Evolutionary conservation across 2,329 filamentous ascomycete genomes (phyloP).

Genomic region (Phyllosticta paracitricarpa): DNA sequence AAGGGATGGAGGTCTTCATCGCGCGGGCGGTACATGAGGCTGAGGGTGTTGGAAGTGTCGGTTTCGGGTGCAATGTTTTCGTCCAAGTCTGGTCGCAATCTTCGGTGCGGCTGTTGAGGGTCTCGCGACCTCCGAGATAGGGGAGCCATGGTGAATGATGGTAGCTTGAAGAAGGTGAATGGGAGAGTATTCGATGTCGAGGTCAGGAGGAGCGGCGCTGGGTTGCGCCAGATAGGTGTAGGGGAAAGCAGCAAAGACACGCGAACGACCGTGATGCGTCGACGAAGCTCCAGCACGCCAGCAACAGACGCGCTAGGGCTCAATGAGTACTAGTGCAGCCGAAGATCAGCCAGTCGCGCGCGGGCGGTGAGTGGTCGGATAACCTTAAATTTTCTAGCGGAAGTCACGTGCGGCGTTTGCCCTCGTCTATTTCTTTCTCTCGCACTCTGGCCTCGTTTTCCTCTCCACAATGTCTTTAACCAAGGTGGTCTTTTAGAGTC

Average conservation of each 20-base stretch:
- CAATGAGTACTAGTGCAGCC: neutral
- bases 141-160: constrained; percentile 18
- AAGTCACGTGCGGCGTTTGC: too few relatives aligned
- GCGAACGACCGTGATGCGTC: neutral
- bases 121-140: constrained; percentile 15
- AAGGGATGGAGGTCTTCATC: constrained; percentile 47
- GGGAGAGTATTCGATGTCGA: neutral
- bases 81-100: neutral
- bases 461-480: constrained; percentile 57
- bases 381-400: neutral
- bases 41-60: constrained; percentile 12
- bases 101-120: constrained; percentile 6
- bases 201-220: constrained; percentile 1
- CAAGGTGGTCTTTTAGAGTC: constrained; percentile 94
- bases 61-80: constrained; percentile 14
- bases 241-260: constrained; percentile 7
- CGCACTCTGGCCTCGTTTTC: constrained; percentile 30
- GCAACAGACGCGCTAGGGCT: neutral
- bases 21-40: constrained; percentile 14
- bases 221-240: neutral
- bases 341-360: neutral
- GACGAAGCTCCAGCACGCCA: neutral
- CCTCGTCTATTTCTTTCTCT: neutral
- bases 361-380: neutral
- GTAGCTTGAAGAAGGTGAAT: neutral